A percentile compares a stretch with the other conserved stretches of the same genome.
phyloP scores from a whole-genome alignment of 495 filamentous ascomycete genomes.

The Talaromyces proteolyticus region DNA sequence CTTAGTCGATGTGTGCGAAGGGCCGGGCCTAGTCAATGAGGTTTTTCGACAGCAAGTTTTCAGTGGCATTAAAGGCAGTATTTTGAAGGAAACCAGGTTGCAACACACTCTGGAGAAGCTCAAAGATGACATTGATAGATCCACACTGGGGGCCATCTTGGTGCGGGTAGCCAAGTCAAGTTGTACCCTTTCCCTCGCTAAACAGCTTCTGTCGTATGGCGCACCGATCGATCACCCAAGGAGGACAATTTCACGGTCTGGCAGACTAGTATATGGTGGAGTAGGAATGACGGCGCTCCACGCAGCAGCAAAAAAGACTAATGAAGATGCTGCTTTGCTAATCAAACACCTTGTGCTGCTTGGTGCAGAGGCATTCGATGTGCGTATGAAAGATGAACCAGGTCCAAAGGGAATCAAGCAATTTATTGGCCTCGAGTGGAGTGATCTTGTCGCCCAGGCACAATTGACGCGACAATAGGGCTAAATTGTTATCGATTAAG shows the following conservation, averaged over 20 bases:
- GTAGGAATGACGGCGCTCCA: not conserved
- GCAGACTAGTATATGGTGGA: not conserved
- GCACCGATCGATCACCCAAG: not conserved
- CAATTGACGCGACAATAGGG: too few relatives aligned
- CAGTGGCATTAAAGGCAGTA: not conserved
- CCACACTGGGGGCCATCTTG: not conserved
- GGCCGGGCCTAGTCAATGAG: not conserved
- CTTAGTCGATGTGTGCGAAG: too few relatives aligned
- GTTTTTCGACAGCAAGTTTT: not conserved
- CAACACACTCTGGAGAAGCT: not conserved
- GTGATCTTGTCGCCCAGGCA: not conserved
- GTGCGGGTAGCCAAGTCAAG: not conserved
- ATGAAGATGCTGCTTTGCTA: not conserved
- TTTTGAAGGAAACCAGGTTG: not conserved
- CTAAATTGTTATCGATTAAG: too few relatives aligned
- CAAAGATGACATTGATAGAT: not conserved
- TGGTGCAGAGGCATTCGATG: not conserved
- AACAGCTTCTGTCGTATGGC: not conserved
- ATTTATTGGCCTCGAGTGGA: not conserved
- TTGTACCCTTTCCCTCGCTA: not conserved
- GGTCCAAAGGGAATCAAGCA: not conserved
- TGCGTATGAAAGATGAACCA: not conserved
- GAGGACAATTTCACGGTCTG: not conserved
- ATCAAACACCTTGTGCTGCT: not conserved
- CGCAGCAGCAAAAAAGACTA: not conserved